Base-by-base conservation (phyloP, 495 filamentous ascomycete species). In the Penicillium steckii region DNA sequence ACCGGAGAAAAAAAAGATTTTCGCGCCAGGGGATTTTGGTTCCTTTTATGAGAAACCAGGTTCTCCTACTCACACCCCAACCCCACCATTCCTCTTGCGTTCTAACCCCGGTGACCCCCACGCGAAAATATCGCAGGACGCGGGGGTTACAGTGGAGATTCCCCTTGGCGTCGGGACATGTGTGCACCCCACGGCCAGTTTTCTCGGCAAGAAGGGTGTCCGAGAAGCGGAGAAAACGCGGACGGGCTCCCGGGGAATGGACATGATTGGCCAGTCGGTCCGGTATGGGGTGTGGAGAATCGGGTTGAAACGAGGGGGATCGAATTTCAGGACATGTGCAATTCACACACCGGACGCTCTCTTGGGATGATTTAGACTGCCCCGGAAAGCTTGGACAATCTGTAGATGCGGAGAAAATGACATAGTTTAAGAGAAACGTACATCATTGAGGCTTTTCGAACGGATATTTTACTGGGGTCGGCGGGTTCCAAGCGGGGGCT, bases 111-210 rank as follows among this genome's bases (percentile, higher is more conserved):
- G 54, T 47, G 44, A 57, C 54, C 54, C 54, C 54, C 54, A 57
- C 54, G 54, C 48, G 8, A 47, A 48, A 52, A 57, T 48, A 48
- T 55, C 48, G 48, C 43, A 40, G 43, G 32, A 40, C 51, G 54
- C 54, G 54, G 54, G 54, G 54, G 44, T 43, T 43, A n/a, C 24
- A 27, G 54, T 57, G 54, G 54, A 47, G 54, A 57, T 32, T 40
- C 4, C 22, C 19, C 15, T 43, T 53, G 44, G 32, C 44, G 33
- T 43, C 44, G 44, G 44, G 43, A 46, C 35, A 18, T 35, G 4
- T 18, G 35, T 8, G 30, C 23, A 32, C 43, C 30, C 44, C 13
- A 47, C 44, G 51, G 51, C 33, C 40, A 5, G 33, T 19, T 40
- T 30, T 32, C 17, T 53, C 51, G 51, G 51, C 32, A 23, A 29